Evolutionary conservation across 148 eudicot species (phyloP).

Genomic region (Camellia sinensis): DNA sequence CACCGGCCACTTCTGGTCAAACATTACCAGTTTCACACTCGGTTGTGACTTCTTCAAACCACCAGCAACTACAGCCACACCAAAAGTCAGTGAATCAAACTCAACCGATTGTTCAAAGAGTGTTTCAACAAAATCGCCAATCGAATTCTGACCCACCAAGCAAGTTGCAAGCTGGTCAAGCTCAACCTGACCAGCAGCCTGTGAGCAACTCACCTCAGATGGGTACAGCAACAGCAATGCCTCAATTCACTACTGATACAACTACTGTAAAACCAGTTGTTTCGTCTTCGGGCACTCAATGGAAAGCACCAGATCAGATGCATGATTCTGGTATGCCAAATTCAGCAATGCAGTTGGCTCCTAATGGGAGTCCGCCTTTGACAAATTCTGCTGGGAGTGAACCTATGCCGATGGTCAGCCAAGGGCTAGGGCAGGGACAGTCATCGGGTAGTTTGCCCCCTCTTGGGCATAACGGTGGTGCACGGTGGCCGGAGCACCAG

Average conservation of each 20-base stretch:
- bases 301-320: conserved; percentile 41
- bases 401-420: conserved; percentile 31
- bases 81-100: conserved; percentile 44
- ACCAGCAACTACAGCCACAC: conserved; percentile 39
- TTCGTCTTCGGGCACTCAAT: conserved; percentile 34
- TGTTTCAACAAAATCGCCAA: conserved; percentile 43
- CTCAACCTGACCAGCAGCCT: conserved; percentile 35
- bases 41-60: conserved; percentile 38
- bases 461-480: conserved; percentile 31
- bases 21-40: conserved; percentile 29
- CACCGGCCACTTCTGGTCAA: conserved; percentile 32
- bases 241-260: conserved; percentile 27
- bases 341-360: conserved; percentile 33
- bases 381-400: conserved; percentile 39
- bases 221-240: conserved; percentile 19
- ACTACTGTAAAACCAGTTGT: conserved; percentile 25
- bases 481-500: conserved; percentile 33
- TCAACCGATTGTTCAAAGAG: conserved; percentile 42
- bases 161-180: conserved; percentile 44
- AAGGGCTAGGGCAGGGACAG: conserved; percentile 40
- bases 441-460: conserved; percentile 33
- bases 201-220: conserved; percentile 29
- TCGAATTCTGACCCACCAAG: conserved; percentile 37
- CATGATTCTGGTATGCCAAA: conserved; percentile 33
- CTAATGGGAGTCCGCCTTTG: conserved; percentile 31